Conservation (phyloP, 805 yeast species). For the Isabelozyma pseudorhagii region DNA sequence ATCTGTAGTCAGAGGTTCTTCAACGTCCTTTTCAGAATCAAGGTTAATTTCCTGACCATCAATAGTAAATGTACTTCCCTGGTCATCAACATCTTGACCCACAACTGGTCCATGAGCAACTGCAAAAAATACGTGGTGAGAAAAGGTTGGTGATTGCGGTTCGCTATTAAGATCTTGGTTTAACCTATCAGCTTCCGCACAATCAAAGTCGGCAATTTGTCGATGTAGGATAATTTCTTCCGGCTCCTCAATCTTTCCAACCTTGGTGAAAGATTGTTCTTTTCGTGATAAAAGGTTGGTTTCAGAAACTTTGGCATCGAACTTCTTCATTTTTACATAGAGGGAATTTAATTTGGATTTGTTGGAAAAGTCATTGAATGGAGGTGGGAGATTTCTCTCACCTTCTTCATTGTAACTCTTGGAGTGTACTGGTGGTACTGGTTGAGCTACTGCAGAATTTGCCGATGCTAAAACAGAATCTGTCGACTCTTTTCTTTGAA, state of each 20-base stretch:
- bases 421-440: not conserved
- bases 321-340: constrained; percentile 17
- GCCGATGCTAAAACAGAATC: not conserved
- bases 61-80: not conserved
- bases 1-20: too few species aligned
- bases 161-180: not conserved
- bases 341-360: constrained; percentile 14
- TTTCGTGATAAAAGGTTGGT: not conserved
- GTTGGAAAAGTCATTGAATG: not conserved
- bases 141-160: not conserved
- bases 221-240: not conserved
- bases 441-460: not conserved
- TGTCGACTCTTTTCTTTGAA: not conserved
- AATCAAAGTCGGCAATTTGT: too few species aligned
- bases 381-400: not conserved
- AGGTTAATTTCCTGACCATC: not conserved
- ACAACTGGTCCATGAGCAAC: not conserved
- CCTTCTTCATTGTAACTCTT: not conserved
- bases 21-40: not conserved
- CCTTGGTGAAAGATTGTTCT: not conserved
- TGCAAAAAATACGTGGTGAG: not conserved
- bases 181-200: not conserved
- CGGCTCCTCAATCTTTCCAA: not conserved
- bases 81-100: not conserved
- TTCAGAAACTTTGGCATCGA: constrained; percentile 12